Base-by-base conservation (phyloP, 1,284 basidiomycete species). In the Cryptococcus sp. region DNA sequence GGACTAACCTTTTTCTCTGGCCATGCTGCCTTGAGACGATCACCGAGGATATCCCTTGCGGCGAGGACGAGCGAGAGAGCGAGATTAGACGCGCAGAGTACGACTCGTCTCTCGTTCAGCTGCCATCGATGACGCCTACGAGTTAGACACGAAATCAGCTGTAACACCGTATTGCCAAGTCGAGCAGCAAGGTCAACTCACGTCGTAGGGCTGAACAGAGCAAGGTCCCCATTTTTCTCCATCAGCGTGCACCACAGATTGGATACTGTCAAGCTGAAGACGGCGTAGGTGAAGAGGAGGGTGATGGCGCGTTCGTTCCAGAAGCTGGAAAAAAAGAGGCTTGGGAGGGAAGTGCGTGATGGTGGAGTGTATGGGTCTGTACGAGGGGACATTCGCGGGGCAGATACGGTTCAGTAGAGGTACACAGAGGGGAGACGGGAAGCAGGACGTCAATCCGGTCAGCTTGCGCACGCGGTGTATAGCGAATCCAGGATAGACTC, bases 81-180 rank as follows among this genome's bases (percentile, higher is more conserved):
- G 3, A 59, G 44, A 53, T 70, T 71, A 25, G 71, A 73, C 1
- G 62, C 42, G 17, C 72, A 50, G 31, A 79, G 68, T 59, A 77
- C 75, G 38, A 76, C 62, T 31, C 74, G 65, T 2, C 74, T 67
- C 60, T 79, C 77, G 53, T 79, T 79, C 7, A 74, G 59, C 54
- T 77, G 74, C 61, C 67, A 72, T 3, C 68, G 74, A 56, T 77
- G 68, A 7, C 75, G 73, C 15, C 73, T 69, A 45, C n/a, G 27
- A 27, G 19, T 13, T 8, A 16, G 19, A 31, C 1, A 27, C 46
- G 44, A 31, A 38, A 50, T 16, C 35, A 22, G 17, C 23, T 45
- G 22, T 16, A 22, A 16, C 31, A 17, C 38, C 23, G 23, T 13
- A 62, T 44, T 15, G 4, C 15, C 23, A 11, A 25, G 31, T 53